Conservation (phyloP, 1,139 yeast species). For the Suhomyces bribrorum region DNA sequence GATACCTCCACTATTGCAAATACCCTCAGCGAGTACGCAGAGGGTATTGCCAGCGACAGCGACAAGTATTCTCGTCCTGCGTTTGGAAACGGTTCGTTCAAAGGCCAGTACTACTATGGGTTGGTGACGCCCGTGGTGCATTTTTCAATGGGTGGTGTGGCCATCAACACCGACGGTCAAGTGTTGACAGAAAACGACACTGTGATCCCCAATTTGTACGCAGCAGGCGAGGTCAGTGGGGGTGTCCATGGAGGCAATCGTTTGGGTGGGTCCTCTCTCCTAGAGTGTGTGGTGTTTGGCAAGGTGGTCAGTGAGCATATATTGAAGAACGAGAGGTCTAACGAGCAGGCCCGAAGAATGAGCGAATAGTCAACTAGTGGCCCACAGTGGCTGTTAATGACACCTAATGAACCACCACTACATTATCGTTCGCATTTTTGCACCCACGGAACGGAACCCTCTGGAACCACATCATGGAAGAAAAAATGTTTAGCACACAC, state of each 20-base stretch:
- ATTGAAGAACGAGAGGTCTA: neutral
- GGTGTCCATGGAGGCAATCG: slow-evolving; percentile 44
- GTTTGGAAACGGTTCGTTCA: slow-evolving; percentile 19
- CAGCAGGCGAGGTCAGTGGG: slow-evolving; percentile 43
- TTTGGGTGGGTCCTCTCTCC: slow-evolving; percentile 39
- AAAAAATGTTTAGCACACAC: too few species aligned
- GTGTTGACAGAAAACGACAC: slow-evolving; percentile 23
- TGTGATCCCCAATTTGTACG: slow-evolving; percentile 29
- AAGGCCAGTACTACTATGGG: slow-evolving; percentile 28
- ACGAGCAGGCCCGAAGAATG: neutral
- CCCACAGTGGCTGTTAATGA: too few species aligned
- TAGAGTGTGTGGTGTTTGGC: slow-evolving; percentile 45
- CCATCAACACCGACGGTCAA: slow-evolving; percentile 28
- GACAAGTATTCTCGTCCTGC: slow-evolving; percentile 25
- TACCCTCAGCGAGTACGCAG: slow-evolving; percentile 18
- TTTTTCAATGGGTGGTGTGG: slow-evolving; percentile 44
- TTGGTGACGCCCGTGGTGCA: slow-evolving; percentile 42
- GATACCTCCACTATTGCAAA: slow-evolving; percentile 9
- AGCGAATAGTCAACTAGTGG: neutral
- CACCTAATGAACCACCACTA: too few species aligned
- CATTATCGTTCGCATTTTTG: too few species aligned
- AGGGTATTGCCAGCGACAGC: slow-evolving; percentile 9
- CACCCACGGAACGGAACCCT: too few species aligned
- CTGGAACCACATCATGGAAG: too few species aligned
- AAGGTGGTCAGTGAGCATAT: slow-evolving; percentile 20